phyloP scores from a whole-genome alignment of 805 yeast genomes.

The Danielozyma ontarioensis region DNA sequence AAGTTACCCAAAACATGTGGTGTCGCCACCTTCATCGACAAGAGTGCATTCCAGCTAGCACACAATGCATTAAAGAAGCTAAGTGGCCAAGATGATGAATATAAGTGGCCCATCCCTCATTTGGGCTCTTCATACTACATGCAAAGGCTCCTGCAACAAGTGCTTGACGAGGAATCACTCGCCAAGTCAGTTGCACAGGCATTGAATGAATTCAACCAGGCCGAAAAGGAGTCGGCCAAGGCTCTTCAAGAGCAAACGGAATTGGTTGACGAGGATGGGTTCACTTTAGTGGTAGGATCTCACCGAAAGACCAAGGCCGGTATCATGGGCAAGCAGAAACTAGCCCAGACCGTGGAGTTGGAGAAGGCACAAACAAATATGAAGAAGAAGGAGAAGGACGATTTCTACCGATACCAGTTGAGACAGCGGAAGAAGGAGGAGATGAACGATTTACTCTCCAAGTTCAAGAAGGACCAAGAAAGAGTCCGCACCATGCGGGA shows the following conservation, averaged over 20 bases:
- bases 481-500: slow-evolving; percentile 74
- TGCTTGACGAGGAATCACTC: slow-evolving; percentile 47
- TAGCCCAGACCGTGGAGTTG: slow-evolving; percentile 31
- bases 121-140: slow-evolving; percentile 42
- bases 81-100: slow-evolving; percentile 13
- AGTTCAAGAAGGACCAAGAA: slow-evolving; percentile 89
- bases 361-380: slow-evolving; percentile 43
- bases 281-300: slow-evolving; percentile 82
- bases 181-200: slow-evolving; percentile 54
- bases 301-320: slow-evolving; percentile 79
- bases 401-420: slow-evolving; percentile 93
- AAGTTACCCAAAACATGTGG: slow-evolving; percentile 73
- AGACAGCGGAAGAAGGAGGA: slow-evolving; percentile 90
- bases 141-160: slow-evolving; percentile 25
- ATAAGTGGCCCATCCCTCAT: slow-evolving; percentile 36
- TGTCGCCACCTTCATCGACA: slow-evolving; percentile 69
- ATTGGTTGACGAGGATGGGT: slow-evolving; percentile 88
- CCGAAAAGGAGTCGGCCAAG: slow-evolving; percentile 60
- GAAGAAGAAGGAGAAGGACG: slow-evolving; percentile 75
- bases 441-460: slow-evolving; percentile 77
- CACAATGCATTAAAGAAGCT: slow-evolving; percentile 55
- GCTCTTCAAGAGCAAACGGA: slow-evolving; percentile 51
- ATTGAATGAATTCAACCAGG: slow-evolving; percentile 61
- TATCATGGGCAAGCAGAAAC: slow-evolving; percentile 51
- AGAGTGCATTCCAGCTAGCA: slow-evolving; percentile 60